A percentile compares a stretch with the other conserved stretches of the same genome.
Conservation (phyloP, 2,329 filamentous ascomycete species). For the Chrysoporthe cubensis region DNA sequence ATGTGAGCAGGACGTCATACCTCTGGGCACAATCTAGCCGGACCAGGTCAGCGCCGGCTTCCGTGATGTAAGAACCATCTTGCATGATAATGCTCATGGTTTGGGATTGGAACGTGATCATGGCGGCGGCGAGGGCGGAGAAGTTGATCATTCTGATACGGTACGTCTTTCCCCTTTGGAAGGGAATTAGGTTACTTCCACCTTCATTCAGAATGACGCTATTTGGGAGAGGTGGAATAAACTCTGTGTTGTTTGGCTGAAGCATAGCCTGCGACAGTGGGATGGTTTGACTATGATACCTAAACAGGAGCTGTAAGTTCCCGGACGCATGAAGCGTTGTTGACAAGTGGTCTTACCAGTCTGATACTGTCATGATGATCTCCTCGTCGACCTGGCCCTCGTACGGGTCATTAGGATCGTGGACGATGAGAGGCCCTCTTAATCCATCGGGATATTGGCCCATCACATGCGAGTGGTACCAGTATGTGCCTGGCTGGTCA, state of each 20-base stretch:
- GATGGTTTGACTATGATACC: conserved; percentile 48
- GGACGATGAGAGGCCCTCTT: conserved; percentile 59
- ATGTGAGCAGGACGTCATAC: conserved; percentile 48
- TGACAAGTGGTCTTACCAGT: conserved; percentile 37
- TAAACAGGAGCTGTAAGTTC: conserved; percentile 29
- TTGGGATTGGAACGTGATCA: conserved; percentile 49
- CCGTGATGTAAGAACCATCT: conserved; percentile 47
- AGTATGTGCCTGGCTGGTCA: conserved; percentile 50
- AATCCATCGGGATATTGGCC: conserved; percentile 69
- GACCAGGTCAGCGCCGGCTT: conserved; percentile 42
- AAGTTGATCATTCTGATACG: conserved; percentile 53
- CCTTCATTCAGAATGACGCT: conserved; percentile 50
- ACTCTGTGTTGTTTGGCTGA: conserved; percentile 42
- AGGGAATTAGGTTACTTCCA: conserved; percentile 39
- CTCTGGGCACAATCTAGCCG: conserved; percentile 49
- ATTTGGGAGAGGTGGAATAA: conserved; percentile 47
- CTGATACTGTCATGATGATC: conserved; percentile 47
- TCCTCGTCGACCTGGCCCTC: conserved; percentile 56
- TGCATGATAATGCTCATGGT: conserved; percentile 51
- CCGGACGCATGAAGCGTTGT: too few relatives aligned
- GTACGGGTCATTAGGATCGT: conserved; percentile 58
- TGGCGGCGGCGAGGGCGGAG: conserved; percentile 46
- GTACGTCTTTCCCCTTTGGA: conserved; percentile 49
- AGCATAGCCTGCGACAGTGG: conserved; percentile 46
- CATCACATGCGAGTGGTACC: conserved; percentile 67